A percentile compares a stretch with the other conserved stretches of the same genome.
Evolutionary conservation across 1,284 basidiomycete genomes (phyloP).

Genomic region (Phellopilus nigrolimitatus): DNA sequence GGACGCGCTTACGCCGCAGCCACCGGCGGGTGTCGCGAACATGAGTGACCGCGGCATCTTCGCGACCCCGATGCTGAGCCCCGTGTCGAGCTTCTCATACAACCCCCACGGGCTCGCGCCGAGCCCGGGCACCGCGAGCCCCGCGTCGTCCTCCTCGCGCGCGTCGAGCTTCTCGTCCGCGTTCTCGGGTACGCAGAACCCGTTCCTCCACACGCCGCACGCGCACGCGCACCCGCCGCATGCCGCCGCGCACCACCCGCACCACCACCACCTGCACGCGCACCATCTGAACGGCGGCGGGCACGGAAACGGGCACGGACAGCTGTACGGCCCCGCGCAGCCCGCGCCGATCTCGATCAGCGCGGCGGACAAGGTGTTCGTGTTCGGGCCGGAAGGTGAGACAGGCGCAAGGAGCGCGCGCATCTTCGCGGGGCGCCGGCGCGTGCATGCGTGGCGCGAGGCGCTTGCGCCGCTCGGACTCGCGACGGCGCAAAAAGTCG

Average conservation of each 20-base stretch:
- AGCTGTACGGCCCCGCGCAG: conserved; percentile 13
- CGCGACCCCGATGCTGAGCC: conserved; percentile 16
- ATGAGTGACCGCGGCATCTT: conserved; percentile 18
- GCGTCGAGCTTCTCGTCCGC: conserved; percentile 14
- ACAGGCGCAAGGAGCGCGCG: conserved; percentile 51
- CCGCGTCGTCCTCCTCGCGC: conserved; percentile 7
- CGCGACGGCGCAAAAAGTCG: conserved; percentile 63
- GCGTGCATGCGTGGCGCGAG: conserved; percentile 50
- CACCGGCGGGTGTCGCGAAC: conserved; percentile 16
- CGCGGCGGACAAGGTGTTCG: conserved; percentile 50
- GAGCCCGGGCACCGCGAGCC: conserved; percentile 2
- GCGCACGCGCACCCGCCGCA: conserved; percentile 10
- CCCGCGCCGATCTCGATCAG: conserved; percentile 17
- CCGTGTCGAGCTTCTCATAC: conserved; percentile 13
- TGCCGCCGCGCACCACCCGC: conserved; percentile 2
- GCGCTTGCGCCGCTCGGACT: conserved; percentile 62
- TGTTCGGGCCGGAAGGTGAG: conserved; percentile 72
- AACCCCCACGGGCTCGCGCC: conserved; percentile 8
- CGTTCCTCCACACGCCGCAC: conserved; percentile 8
- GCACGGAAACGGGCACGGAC: neutral
- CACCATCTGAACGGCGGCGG: conserved; percentile 14
- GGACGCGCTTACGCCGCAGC: conserved; percentile 30
- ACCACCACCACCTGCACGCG: conserved; percentile 1
- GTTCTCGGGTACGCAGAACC: conserved; percentile 11
- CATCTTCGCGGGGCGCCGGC: conserved; percentile 49